Evolutionary conservation across 306 rosid genomes (phyloP).

Genomic region (Vachellia collinsii): DNA sequence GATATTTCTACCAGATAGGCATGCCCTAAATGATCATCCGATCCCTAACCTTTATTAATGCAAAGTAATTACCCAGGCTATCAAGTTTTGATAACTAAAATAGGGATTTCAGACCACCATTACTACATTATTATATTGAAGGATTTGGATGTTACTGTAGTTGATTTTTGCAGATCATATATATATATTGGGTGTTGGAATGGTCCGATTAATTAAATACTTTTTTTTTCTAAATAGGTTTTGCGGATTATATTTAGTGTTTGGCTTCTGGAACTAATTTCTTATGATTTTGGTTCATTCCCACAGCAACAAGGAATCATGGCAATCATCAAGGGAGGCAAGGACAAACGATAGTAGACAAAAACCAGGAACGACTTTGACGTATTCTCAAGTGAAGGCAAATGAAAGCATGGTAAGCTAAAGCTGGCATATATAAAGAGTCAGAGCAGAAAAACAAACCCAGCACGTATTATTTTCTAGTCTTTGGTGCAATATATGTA

Average conservation of each 20-base stretch:
- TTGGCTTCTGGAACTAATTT: not conserved
- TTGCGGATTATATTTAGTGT: not conserved
- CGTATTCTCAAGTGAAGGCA: conserved; percentile 46
- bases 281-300: not conserved
- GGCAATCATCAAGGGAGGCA: conserved; percentile 63
- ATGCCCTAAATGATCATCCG: not conserved
- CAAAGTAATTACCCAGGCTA: too few relatives aligned
- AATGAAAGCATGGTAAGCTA: conserved; percentile 58
- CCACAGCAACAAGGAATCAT: conserved; percentile 61
- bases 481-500: conserved; percentile 16
- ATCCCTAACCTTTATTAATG: not conserved
- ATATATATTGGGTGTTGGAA: not conserved
- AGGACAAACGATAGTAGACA: conserved; percentile 41
- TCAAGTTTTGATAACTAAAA: not conserved
- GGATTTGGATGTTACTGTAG: not conserved
- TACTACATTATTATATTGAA: not conserved
- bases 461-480: conserved; percentile 31
- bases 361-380: conserved; percentile 44
- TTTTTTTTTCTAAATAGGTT: not conserved
- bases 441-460: conserved; percentile 28
- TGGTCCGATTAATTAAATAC: not conserved
- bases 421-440: conserved; percentile 17
- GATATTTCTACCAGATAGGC: not conserved
- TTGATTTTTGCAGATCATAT: not conserved
- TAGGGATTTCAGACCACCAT: not conserved